Conservation (phyloP, 208 protist species). For the Crithidia sp. region DNA sequence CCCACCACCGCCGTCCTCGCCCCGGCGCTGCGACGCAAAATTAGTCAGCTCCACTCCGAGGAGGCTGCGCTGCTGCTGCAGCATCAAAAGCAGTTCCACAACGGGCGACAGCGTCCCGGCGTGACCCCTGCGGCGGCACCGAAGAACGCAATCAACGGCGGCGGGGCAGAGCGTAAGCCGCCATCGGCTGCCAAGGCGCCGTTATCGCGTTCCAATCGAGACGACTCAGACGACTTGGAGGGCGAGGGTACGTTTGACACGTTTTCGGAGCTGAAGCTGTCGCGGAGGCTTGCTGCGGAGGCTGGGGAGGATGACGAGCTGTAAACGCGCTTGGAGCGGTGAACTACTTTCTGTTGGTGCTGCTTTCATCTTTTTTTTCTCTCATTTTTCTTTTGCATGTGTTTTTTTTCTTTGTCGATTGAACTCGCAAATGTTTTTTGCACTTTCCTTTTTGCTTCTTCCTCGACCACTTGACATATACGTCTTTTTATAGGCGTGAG, state of each 20-base stretch:
- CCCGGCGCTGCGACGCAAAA: constrained; percentile 46
- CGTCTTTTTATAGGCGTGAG: too few species aligned
- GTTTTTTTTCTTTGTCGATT: too few species aligned
- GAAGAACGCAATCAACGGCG: not conserved
- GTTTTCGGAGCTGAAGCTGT: constrained; percentile 42
- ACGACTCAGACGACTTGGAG: not conserved
- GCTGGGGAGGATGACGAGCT: not conserved
- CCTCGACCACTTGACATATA: too few species aligned
- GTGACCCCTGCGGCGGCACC: not conserved
- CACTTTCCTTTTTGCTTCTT: too few species aligned
- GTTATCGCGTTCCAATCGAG: not conserved
- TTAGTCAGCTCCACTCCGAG: constrained; percentile 40
- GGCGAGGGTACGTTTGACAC: constrained; percentile 52
- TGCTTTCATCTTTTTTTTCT: too few species aligned
- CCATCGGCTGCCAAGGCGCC: not conserved
- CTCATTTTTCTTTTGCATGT: too few species aligned
- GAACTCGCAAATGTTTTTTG: too few species aligned
- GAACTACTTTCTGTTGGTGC: not conserved
- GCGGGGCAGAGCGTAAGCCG: too few species aligned
- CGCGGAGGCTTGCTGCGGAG: not conserved
- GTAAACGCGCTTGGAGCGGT: not conserved
- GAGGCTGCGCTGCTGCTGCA: constrained; percentile 18
- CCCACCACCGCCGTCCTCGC: constrained; percentile 35
- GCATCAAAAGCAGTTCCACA: constrained; percentile 12
- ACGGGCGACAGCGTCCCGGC: constrained; percentile 5